phyloP scores from a whole-genome alignment of 768 basidiomycete genomes.

The Podaxis sp. region DNA sequence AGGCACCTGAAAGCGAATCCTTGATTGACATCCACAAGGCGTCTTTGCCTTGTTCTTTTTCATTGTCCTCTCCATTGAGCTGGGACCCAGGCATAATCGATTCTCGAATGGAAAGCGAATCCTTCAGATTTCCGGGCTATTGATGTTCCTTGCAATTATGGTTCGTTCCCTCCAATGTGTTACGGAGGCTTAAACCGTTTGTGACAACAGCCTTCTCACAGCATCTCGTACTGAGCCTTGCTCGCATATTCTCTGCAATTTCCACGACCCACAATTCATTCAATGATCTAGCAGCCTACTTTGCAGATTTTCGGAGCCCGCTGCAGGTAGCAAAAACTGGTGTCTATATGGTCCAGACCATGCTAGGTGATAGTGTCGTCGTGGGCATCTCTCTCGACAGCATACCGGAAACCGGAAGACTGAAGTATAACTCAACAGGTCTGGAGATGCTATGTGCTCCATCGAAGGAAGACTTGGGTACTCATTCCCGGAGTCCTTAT shows the following conservation, averaged over 20 bases:
- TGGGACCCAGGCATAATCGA: not conserved
- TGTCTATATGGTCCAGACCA: not conserved
- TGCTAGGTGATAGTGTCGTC: not conserved
- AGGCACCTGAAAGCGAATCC: not conserved
- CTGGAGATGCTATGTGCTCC: constrained; percentile 3
- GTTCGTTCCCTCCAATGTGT: not conserved
- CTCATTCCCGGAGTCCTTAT: constrained; percentile 2
- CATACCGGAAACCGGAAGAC: not conserved
- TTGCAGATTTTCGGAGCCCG: not conserved
- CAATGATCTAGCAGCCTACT: not conserved
- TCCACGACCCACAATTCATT: not conserved
- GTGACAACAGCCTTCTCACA: not conserved
- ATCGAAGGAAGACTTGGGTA: not conserved
- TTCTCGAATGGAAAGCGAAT: not conserved
- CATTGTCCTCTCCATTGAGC: not conserved
- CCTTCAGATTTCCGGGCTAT: not conserved
- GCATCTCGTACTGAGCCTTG: not conserved
- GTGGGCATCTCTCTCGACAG: not conserved
- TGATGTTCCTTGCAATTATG: not conserved
- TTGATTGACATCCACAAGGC: not conserved
- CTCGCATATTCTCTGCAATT: not conserved
- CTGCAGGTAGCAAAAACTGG: not conserved
- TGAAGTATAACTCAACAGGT: not conserved
- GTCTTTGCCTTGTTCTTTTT: not conserved
- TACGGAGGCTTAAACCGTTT: not conserved